Conservation (phyloP, 2,329 filamentous ascomycete genomes). For the Clarireedia monteithiana region DNA sequence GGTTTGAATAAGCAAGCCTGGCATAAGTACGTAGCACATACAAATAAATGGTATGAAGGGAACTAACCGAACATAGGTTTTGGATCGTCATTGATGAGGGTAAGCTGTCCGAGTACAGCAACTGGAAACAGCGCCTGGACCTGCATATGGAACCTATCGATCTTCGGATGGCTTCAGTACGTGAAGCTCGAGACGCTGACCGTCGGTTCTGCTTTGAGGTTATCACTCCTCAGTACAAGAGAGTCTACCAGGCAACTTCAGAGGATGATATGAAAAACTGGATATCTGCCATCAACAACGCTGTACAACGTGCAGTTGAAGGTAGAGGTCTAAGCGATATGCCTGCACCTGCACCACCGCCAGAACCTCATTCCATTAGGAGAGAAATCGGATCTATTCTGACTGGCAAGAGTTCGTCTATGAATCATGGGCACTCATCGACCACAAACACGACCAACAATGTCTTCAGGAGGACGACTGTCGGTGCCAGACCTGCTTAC, state of each 20-base stretch:
- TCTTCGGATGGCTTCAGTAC: conserved; percentile 89
- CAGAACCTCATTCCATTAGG: conserved; percentile 48
- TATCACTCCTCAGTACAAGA: conserved; percentile 91
- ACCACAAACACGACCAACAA: conserved; percentile 41
- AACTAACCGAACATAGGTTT: conserved; percentile 53
- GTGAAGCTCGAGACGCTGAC: conserved; percentile 90
- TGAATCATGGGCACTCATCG: conserved; percentile 39
- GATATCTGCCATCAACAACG: conserved; percentile 96
- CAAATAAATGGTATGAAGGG: not conserved
- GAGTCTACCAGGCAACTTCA: conserved; percentile 94
- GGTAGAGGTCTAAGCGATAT: conserved; percentile 56
- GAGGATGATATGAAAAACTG: conserved; percentile 97
- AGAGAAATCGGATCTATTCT: conserved; percentile 89
- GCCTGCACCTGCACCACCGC: conserved; percentile 32
- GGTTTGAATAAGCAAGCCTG: conserved; percentile 95
- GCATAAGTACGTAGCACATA: conserved; percentile 71
- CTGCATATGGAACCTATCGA: conserved; percentile 98
- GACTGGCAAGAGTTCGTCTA: conserved; percentile 80
- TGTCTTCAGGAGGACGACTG: conserved; percentile 79
- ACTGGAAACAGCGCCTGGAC: conserved; percentile 97
- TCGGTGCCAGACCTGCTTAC: conserved; percentile 75
- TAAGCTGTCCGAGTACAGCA: conserved; percentile 94
- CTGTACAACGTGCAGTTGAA: conserved; percentile 91
- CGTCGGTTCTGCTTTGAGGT: conserved; percentile 97
- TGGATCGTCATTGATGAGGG: conserved; percentile 98